Evolutionary conservation across 345 rosid species (phyloP).

Genomic region (Schrenkiella parvula): DNA sequence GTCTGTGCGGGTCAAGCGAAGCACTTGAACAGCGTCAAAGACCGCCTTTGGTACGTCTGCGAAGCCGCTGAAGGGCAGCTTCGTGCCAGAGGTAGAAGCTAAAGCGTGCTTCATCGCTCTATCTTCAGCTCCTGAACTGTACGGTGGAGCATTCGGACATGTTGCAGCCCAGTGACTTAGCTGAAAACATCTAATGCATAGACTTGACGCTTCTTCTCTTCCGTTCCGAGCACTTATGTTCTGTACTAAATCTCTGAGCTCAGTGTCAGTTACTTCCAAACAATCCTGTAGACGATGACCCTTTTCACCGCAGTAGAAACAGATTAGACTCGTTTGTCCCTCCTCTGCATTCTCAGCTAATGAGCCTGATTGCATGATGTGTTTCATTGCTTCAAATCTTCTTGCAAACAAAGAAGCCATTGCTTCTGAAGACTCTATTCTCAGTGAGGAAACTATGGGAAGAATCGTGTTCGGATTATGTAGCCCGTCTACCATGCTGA

Average conservation of each 20-base stretch:
- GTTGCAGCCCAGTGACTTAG: conserved; percentile 73
- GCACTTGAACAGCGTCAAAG: conserved; percentile 53
- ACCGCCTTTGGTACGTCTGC: conserved; percentile 44
- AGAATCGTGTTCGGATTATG: conserved; percentile 32
- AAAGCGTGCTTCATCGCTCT: neutral
- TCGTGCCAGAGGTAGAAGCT: conserved; percentile 43
- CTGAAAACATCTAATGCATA: conserved; percentile 69
- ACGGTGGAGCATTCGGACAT: conserved; percentile 48
- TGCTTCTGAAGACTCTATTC: conserved; percentile 50
- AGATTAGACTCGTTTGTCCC: conserved; percentile 19
- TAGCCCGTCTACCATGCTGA: conserved; percentile 27
- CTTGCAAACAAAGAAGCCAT: conserved; percentile 63
- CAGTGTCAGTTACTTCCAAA: conserved; percentile 52
- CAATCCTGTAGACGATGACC: conserved; percentile 64
- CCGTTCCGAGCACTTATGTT: conserved; percentile 38
- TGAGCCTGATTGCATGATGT: conserved; percentile 37
- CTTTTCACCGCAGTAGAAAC: conserved; percentile 73
- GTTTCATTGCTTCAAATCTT: conserved; percentile 72
- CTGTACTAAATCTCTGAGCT: conserved; percentile 53
- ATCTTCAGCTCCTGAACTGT: conserved; percentile 31
- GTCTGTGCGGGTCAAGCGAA: conserved; percentile 65
- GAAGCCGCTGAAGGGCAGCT: conserved; percentile 23
- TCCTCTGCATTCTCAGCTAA: conserved; percentile 33
- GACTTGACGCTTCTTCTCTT: conserved; percentile 38
- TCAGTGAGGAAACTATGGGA: conserved; percentile 34